Evolutionary conservation across 2,329 filamentous ascomycete genomes (phyloP).

Genomic region (Botrytis fragariae): DNA sequence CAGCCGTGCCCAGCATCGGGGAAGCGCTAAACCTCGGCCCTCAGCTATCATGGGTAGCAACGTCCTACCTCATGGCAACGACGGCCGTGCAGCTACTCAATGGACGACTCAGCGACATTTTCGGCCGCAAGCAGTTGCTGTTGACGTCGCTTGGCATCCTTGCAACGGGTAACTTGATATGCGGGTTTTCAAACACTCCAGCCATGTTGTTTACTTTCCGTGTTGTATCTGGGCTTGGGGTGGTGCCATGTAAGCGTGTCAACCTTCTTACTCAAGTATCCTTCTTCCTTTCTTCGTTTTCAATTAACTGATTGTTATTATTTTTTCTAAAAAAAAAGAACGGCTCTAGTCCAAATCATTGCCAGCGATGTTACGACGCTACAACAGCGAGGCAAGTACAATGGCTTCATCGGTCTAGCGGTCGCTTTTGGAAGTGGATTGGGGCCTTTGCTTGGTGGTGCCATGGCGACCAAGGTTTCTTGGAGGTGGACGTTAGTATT

Average conservation of each 20-base stretch:
- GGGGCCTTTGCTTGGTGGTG: conserved; percentile 37
- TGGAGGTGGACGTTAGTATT: conserved; percentile 37
- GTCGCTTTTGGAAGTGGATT: conserved; percentile 32
- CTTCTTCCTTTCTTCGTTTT: background rate
- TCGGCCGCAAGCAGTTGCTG: conserved; percentile 20
- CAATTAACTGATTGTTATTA: too few relatives aligned
- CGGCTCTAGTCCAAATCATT: conserved; percentile 19
- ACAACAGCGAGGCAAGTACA: conserved; percentile 35
- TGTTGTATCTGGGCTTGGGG: conserved; percentile 20
- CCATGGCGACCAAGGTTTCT: conserved; percentile 37
- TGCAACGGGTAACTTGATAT: conserved; percentile 19
- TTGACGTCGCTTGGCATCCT: conserved; percentile 12
- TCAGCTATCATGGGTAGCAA: conserved; percentile 18
- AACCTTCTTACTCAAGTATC: background rate
- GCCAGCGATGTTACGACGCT: conserved; percentile 21
- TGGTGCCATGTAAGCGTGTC: conserved; percentile 19
- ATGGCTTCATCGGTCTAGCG: conserved; percentile 36
- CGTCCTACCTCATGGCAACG: conserved; percentile 21
- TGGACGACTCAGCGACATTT: conserved; percentile 21
- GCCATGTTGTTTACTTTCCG: conserved; percentile 15
- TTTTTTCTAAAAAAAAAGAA: conserved; percentile 2
- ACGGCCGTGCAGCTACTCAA: conserved; percentile 22
- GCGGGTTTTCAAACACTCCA: conserved; percentile 20
- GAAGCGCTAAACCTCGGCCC: conserved; percentile 15
- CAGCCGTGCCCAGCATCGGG: conserved; percentile 20